phyloP scores from a whole-genome alignment of 176 grass and related monocot species.

The Poa annua region DNA sequence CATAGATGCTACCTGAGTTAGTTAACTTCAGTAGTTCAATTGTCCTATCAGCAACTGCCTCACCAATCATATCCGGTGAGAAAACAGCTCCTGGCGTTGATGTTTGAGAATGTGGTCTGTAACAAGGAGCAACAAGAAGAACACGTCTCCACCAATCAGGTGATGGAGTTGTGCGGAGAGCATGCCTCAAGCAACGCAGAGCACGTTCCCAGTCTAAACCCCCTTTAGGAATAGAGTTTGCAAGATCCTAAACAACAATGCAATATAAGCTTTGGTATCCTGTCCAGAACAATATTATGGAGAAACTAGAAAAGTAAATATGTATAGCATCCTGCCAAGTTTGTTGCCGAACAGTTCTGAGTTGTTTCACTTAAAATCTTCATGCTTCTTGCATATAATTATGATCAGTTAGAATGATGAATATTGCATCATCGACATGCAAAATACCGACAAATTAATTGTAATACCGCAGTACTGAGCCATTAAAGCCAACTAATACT shows the following conservation, averaged over 20 bases:
- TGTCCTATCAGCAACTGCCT: slow-evolving; percentile 93
- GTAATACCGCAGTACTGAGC: slow-evolving; percentile 19
- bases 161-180: slow-evolving; percentile 90
- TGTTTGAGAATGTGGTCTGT: slow-evolving; percentile 72
- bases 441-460: slow-evolving; percentile 28
- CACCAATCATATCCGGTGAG: slow-evolving; percentile 95
- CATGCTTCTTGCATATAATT: slow-evolving; percentile 19
- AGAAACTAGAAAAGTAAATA: slow-evolving; percentile 8
- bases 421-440: slow-evolving; percentile 3
- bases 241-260: slow-evolving; percentile 77
- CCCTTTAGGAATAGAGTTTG: slow-evolving; percentile 82
- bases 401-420: not conserved
- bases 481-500: slow-evolving; percentile 18
- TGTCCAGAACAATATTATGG: slow-evolving; percentile 3
- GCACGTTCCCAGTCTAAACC: slow-evolving; percentile 97
- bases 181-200: slow-evolving; percentile 94
- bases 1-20: slow-evolving; percentile 74
- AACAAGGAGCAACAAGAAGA: slow-evolving; percentile 96
- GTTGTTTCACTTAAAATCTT: slow-evolving; percentile 20
- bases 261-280: slow-evolving; percentile 35
- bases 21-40: slow-evolving; percentile 87
- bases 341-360: slow-evolving; percentile 28
- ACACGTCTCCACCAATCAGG: slow-evolving; percentile 99
- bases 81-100: slow-evolving; percentile 97
- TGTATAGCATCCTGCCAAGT: slow-evolving; percentile 4